Evolutionary conservation across 495 filamentous ascomycete species (phyloP), one percentile per base, ranked within the genome.

Genomic region (Daldinia bambusicola): DNA sequence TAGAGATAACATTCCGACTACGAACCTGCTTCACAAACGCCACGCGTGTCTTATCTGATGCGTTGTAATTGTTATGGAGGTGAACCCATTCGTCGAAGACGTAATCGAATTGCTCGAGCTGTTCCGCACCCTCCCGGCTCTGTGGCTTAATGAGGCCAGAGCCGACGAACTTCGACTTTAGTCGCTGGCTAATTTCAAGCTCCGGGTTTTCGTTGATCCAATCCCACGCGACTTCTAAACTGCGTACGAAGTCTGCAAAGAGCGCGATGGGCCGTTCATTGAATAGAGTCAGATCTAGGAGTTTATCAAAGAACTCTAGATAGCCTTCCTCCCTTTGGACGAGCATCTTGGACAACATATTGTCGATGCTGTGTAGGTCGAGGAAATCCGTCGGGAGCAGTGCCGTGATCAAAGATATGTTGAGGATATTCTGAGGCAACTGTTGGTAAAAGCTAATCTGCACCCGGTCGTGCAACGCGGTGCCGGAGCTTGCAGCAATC

Each of bases 51-150:
- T 91, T 92, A 32, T 93, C 91, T 10, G 88, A 88, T 0, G 89
- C 88, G 67, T 88, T 86, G 9, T 86, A 84, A 55, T 92, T 90
- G 78, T 91, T 88, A 82, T 89, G 93, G 14, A 98, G 85, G 41
- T 90, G 88, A 62, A 93, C 86, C 95, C 95, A 99, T 77, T 98
- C 95, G 9, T 90, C 92, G 76, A 99, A 97, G 45, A 97, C 85
- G 75, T 98, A 98, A 72, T 96, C 91, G 80, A 97, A 88, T 71
- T 97, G 94, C 58, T 95, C 91, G 50, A 88, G 87, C 72, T 89
- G 89, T 20, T 79, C 77, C 1, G 61, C 37, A 12, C 31, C 20
- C 10, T 74, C 71, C 36, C 68, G 65, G 12, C 65, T 65, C 36
- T 76, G 75, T 6, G 78, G 72, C 56, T 89, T 86, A 1, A 85